Conservation (phyloP, 2,329 filamentous ascomycete genomes). For the Exophiala aquamarina region DNA sequence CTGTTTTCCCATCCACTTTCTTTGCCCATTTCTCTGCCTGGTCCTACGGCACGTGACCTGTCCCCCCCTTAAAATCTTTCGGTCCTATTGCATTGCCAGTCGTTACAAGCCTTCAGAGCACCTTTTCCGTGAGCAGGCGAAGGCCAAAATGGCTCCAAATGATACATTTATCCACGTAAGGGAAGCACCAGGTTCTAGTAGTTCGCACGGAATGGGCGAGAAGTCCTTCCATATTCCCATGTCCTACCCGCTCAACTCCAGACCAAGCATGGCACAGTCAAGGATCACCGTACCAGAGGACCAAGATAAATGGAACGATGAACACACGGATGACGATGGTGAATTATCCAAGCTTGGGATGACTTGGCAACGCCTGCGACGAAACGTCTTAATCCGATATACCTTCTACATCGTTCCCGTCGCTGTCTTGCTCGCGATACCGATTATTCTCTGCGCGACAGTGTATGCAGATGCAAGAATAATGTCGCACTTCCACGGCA, state of each 20-base stretch:
- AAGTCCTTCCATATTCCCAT: background rate
- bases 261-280: background rate
- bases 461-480: constrained; percentile 29
- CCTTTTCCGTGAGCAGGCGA: too few species aligned
- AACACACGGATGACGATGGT: constrained; percentile 3
- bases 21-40: too few species aligned
- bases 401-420: constrained; percentile 22
- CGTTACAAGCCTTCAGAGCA: too few species aligned
- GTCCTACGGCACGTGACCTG: too few species aligned
- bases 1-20: too few species aligned
- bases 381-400: constrained; percentile 19
- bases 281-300: background rate
- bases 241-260: constrained; percentile 1
- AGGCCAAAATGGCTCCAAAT: constrained; percentile 12
- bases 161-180: constrained; percentile 12
- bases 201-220: constrained; percentile 4
- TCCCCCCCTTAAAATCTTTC: too few species aligned
- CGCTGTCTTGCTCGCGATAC: constrained; percentile 17
- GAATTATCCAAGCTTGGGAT: constrained; percentile 11
- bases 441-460: constrained; percentile 19
- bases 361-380: constrained; percentile 11
- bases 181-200: constrained; percentile 3
- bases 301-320: constrained; percentile 1
- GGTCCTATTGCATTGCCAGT: too few species aligned
- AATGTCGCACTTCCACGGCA: constrained; percentile 3